Evolutionary conservation across 306 rosid species (phyloP).

Genomic region (Malus fusca): DNA sequence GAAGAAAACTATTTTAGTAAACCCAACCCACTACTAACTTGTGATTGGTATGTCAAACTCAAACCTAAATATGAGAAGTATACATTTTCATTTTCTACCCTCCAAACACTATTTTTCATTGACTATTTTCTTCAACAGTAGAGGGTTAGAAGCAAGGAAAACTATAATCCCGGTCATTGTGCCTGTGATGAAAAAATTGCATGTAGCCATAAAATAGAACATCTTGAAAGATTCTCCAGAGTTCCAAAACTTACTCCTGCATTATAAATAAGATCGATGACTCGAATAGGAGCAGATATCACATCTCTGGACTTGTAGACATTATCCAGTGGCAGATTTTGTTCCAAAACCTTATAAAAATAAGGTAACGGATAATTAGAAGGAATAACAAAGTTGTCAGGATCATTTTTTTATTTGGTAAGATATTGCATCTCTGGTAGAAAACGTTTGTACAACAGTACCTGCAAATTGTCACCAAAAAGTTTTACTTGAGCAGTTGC

Average conservation of each 20-base stretch:
- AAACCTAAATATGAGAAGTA: background rate
- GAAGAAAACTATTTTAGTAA: background rate
- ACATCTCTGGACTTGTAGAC: constrained; percentile 81
- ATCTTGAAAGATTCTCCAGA: constrained; percentile 1
- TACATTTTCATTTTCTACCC: background rate
- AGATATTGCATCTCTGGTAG: background rate
- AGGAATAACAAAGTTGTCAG: background rate
- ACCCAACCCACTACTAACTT: background rate
- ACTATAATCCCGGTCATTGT: background rate
- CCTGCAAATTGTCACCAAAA: constrained; percentile 91
- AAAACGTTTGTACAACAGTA: constrained; percentile 20
- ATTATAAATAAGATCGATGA: constrained; percentile 79
- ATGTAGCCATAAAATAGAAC: background rate
- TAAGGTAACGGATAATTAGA: constrained; percentile 2
- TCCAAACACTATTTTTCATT: background rate
- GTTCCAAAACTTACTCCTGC: constrained; percentile 64
- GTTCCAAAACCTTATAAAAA: constrained; percentile 60
- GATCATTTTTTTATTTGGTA: background rate
- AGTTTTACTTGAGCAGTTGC: constrained; percentile 83
- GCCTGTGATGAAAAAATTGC: background rate
- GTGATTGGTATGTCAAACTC: background rate
- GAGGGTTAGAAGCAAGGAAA: background rate
- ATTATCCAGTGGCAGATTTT: constrained; percentile 86
- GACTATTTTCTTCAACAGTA: background rate
- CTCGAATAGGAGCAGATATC: constrained; percentile 83